Percentiles rank a stretch among this genome's conserved stretches.
phyloP scores from a whole-genome alignment of 2,329 filamentous ascomycete genomes.

The Colletotrichum sublineola region DNA sequence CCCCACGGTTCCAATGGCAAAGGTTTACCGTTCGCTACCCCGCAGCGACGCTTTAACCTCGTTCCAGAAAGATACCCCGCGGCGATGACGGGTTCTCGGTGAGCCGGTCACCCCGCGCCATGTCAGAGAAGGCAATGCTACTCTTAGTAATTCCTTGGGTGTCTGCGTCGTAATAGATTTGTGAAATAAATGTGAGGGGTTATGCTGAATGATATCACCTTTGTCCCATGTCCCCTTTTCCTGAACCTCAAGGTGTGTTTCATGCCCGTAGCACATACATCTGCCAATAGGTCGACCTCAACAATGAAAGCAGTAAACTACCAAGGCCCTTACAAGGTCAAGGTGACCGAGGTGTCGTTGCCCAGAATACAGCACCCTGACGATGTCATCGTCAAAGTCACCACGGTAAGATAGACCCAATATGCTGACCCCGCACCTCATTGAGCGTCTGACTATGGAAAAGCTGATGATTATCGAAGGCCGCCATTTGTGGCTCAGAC shows the following conservation, averaged over 20 bases:
- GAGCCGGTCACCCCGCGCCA: constrained; percentile 20
- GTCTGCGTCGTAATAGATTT: constrained; percentile 22
- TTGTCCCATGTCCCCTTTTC: background rate
- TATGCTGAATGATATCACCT: background rate
- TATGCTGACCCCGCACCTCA: background rate
- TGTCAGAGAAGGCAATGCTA: constrained; percentile 8
- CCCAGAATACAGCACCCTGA: constrained; percentile 74
- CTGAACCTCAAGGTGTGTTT: background rate
- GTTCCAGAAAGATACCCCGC: constrained; percentile 29
- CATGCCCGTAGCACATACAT: background rate
- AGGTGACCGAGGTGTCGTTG: constrained; percentile 70
- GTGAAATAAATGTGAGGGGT: constrained; percentile 17
- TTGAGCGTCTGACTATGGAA: background rate
- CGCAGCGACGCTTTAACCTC: constrained; percentile 24
- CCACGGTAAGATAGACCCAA: constrained; percentile 62
- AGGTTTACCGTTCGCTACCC: constrained; percentile 34
- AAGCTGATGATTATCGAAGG: constrained; percentile 43
- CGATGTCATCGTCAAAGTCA: constrained; percentile 75
- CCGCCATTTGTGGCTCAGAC: constrained; percentile 68
- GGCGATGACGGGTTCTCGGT: constrained; percentile 21
- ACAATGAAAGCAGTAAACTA: constrained; percentile 75
- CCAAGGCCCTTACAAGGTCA: constrained; percentile 71
- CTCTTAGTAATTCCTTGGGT: constrained; percentile 17
- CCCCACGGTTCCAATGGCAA: constrained; percentile 29
- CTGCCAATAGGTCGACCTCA: constrained; percentile 23